Conservation (phyloP, 2,329 filamentous ascomycete species). For the Claviceps quebecensis region DNA sequence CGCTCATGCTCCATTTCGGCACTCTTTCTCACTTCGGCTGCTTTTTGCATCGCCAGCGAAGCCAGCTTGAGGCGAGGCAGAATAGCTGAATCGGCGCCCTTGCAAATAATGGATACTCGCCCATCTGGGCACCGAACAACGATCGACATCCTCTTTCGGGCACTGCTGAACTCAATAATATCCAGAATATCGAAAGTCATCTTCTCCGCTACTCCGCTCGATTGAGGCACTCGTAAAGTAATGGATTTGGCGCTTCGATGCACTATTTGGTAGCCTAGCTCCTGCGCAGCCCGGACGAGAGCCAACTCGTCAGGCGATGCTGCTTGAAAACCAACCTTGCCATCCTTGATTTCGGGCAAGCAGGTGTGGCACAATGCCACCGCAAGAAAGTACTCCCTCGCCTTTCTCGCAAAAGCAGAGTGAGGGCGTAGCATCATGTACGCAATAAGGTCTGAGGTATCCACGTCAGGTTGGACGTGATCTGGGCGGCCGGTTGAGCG, state of each 20-base stretch:
- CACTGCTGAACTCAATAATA: slow-evolving; percentile 81
- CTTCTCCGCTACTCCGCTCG: slow-evolving; percentile 25
- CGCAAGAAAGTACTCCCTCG: slow-evolving; percentile 68
- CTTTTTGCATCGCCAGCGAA: slow-evolving; percentile 62
- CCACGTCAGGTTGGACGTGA: slow-evolving; percentile 40
- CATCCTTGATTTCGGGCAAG: slow-evolving; percentile 61
- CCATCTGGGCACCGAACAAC: slow-evolving; percentile 75
- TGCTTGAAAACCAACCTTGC: slow-evolving; percentile 67
- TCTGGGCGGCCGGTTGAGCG: slow-evolving; percentile 33
- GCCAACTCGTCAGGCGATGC: slow-evolving; percentile 85
- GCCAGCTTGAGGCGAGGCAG: slow-evolving; percentile 64
- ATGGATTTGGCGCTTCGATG: slow-evolving; percentile 61
- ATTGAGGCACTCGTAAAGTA: slow-evolving; percentile 30
- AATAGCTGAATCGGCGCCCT: slow-evolving; percentile 77
- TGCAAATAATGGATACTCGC: slow-evolving; percentile 71
- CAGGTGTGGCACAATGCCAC: slow-evolving; percentile 86
- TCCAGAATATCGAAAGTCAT: slow-evolving; percentile 71
- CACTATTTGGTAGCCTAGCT: slow-evolving; percentile 66
- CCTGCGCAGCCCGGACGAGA: slow-evolving; percentile 69
- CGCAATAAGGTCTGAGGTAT: slow-evolving; percentile 60
- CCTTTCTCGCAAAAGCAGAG: slow-evolving; percentile 64
- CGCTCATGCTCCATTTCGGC: slow-evolving; percentile 44
- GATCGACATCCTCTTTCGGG: slow-evolving; percentile 82
- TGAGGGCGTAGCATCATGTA: slow-evolving; percentile 65
- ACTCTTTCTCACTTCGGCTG: slow-evolving; percentile 47